These are phyloP conservation scores for Ceratocystis colombiana DNA, from an alignment of 2,329 filamentous ascomycete genomes.

Conservation along the genomic window DNA sequence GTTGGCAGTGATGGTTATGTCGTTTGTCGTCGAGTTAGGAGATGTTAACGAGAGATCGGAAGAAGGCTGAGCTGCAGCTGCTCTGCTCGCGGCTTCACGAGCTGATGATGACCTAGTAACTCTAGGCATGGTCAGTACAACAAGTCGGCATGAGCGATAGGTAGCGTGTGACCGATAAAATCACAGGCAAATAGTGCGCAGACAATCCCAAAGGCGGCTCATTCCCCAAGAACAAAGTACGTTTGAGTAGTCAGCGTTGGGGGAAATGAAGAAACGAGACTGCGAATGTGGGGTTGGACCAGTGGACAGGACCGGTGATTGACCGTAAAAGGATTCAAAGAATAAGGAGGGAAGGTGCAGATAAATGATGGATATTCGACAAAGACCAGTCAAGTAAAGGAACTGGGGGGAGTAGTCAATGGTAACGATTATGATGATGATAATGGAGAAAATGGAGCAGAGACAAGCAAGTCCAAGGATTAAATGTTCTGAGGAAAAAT, in stretches of 20 bases:
- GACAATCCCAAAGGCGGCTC: conserved; percentile 8
- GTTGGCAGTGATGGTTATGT: background rate
- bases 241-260: conserved; percentile 7
- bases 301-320: background rate
- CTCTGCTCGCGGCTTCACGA: conserved; percentile 67
- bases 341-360: background rate
- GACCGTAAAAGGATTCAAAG: background rate
- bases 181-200: conserved; percentile 14
- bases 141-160: background rate
- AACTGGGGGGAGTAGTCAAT: background rate
- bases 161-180: conserved; percentile 19
- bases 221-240: background rate
- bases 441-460: conserved; percentile 13
- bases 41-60: conserved; percentile 34
- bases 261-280: background rate
- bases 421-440: conserved; percentile 2
- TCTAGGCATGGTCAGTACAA: conserved; percentile 47
- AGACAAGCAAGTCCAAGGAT: conserved; percentile 8
- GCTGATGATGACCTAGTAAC: conserved; percentile 89
- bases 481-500: background rate
- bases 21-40: conserved; percentile 26
- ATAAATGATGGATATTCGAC: background rate
- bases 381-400: too few relatives aligned
- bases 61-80: conserved; percentile 37
- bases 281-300: background rate